Base-by-base conservation (phyloP, 177 flowering plant genomes). In the Vitis hybrid region DNA sequence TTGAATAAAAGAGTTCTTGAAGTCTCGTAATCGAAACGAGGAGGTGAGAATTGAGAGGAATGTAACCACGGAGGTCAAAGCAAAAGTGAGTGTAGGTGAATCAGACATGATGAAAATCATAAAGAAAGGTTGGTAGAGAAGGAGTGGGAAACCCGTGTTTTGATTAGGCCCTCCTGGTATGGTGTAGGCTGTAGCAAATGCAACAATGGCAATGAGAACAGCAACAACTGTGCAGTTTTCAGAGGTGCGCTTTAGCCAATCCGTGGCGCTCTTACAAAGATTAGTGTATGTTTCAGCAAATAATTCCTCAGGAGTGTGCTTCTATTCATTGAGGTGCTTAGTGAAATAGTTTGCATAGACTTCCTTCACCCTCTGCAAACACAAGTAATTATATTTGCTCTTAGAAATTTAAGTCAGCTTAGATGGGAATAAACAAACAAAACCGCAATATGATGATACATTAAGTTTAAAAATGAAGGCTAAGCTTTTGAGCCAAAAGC, bases 71-170 rank as follows among this genome's bases (percentile, higher is more conserved):
- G 78, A 60, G 4, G 76, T 71, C 10, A 79, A 57, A 6, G 82
- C 58, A 35, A 60, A 51, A 12, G 76, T 67, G 6, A 81, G 71
- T 3, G 80, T 61, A 3, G 70, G 24, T 1, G 77, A 59, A 10
- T 78, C 81, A 54, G 73, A 30, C 1, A 76, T 30, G 2, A 76
- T 76, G 77, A 81, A 81, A 14, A 81, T 46, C 12, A 61, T 13
- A 59, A 76, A 79, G 18, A 67, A 49, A 20, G 79, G 69, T 9
- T 48, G 10, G 9, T 65, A 2, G 15, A 62, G 60, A 11, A 79
- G 71, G 18, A 74, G 4, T 0, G 82, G 85, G 12, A 14, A 14
- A 11, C 85, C 82, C 1, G 70, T 59, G 30, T n/a, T 55, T 27
- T 67, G 70, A 49, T 54, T 54, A 6, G 59, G 20, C 8, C 61